These are phyloP conservation scores for Incumbomyces delicatus DNA, from an alignment of 2,329 filamentous ascomycete genomes.

Conservation along the genomic window DNA sequence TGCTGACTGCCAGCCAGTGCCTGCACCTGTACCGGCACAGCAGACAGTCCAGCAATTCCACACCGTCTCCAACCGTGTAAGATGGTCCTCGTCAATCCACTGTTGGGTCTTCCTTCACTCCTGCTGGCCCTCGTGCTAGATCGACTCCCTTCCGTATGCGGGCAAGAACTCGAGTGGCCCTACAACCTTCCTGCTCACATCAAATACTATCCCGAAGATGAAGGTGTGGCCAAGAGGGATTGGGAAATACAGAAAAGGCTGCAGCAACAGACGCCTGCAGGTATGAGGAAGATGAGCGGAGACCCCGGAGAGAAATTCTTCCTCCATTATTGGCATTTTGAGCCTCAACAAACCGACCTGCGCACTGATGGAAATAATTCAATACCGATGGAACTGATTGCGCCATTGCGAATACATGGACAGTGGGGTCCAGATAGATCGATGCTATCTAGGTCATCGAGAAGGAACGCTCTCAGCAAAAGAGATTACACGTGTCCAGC, in stretches of 20 bases:
- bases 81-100: conserved; percentile 1
- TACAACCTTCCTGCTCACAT: conserved; percentile 18
- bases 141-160: background rate
- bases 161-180: conserved; percentile 14
- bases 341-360: conserved; percentile 10
- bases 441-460: conserved; percentile 1
- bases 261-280: conserved; percentile 19
- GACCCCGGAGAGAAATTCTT: conserved; percentile 42
- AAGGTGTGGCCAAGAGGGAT: conserved; percentile 19
- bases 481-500: conserved; percentile 49
- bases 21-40: too few species aligned
- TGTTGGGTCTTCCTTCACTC: background rate
- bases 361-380: conserved; percentile 3
- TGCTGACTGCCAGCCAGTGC: too few species aligned
- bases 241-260: conserved; percentile 25
- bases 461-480: conserved; percentile 8
- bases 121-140: conserved; percentile 11
- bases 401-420: conserved; percentile 20
- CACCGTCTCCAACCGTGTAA: too few species aligned
- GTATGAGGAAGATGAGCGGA: conserved; percentile 35
- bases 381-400: conserved; percentile 8
- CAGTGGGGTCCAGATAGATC: background rate
- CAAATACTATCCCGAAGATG: conserved; percentile 23
- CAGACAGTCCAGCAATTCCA: background rate
- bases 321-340: conserved; percentile 36